Evolutionary conservation across 495 filamentous ascomycete genomes (phyloP).

Genomic region (Stereocaulon alpinum): DNA sequence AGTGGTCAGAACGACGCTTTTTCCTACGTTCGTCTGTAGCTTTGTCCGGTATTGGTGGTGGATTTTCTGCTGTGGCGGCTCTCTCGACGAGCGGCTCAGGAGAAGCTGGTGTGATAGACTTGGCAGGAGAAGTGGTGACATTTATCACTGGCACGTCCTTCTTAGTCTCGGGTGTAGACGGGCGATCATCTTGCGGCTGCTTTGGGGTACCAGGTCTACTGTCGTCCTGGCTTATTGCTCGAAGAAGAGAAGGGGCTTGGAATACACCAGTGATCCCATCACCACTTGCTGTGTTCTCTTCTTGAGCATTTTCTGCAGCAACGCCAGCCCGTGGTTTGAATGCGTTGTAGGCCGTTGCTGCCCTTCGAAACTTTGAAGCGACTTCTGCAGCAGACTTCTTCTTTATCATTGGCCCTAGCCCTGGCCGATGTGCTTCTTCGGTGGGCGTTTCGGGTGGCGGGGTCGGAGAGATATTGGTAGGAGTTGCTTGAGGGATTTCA

Average conservation of each 20-base stretch:
- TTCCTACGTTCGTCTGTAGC: conserved; percentile 39
- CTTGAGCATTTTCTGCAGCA: conserved; percentile 61
- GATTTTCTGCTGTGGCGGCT: conserved; percentile 15
- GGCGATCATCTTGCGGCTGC: conserved; percentile 9
- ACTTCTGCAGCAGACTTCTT: conserved; percentile 60
- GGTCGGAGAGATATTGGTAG: conserved; percentile 13
- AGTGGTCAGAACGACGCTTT: conserved; percentile 60
- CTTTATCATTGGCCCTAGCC: conserved; percentile 86
- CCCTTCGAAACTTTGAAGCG: conserved; percentile 71
- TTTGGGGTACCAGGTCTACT: conserved; percentile 8
- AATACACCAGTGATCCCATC: conserved; percentile 85
- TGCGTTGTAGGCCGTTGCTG: conserved; percentile 66
- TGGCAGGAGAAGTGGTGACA: conserved; percentile 21
- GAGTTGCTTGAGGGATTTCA: conserved; percentile 1
- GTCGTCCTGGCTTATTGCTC: conserved; percentile 16
- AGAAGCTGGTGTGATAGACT: conserved; percentile 12
- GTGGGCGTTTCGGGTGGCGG: conserved; percentile 23
- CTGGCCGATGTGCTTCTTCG: conserved; percentile 53
- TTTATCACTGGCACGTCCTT: conserved; percentile 22
- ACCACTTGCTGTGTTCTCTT: conserved; percentile 44
- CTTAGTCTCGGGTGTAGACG: conserved; percentile 14
- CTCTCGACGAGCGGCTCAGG: conserved; percentile 1
- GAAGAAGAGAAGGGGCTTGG: conserved; percentile 53
- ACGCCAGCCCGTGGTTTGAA: conserved; percentile 82
- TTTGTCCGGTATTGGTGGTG: conserved; percentile 28